phyloP scores from a whole-genome alignment of 352 stramenopile species.

The Globisporangium viniferum region DNA sequence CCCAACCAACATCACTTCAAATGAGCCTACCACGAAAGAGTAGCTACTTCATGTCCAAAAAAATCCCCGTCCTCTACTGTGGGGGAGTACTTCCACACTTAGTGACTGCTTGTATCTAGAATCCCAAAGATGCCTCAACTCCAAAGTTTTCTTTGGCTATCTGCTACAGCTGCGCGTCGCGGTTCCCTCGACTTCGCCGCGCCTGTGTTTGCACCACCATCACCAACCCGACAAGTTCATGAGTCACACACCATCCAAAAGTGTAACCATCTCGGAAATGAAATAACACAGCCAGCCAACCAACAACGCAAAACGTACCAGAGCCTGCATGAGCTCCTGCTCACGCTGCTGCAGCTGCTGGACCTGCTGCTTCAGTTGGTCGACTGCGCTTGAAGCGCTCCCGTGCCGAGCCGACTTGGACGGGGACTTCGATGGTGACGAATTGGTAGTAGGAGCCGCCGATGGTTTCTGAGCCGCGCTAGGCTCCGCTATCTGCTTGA shows the following conservation, averaged over 20 bases:
- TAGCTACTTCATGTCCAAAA: no score
- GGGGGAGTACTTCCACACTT: neutral
- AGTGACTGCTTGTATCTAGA: neutral
- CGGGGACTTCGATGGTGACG: neutral
- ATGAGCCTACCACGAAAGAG: no score
- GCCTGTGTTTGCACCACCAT: constrained; percentile 20
- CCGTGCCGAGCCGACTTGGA: constrained; percentile 10
- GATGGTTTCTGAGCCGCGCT: constrained; percentile 13
- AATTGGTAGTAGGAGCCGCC: neutral
- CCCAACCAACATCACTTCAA: no score
- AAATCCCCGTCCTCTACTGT: no score
- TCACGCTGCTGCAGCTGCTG: constrained; percentile 73
- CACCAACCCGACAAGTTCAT: neutral
- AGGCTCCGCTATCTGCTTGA: constrained; percentile 1
- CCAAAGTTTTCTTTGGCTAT: neutral
- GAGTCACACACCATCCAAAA: neutral
- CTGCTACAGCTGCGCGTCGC: constrained; percentile 22
- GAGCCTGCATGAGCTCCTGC: constrained; percentile 79
- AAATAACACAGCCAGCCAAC: neutral
- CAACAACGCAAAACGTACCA: constrained; percentile 35
- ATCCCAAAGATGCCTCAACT: no score
- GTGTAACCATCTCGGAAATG: neutral
- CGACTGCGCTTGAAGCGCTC: constrained; percentile 13
- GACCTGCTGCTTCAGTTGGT: constrained; percentile 52
- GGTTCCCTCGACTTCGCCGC: constrained; percentile 47